These are phyloP conservation scores for Stylosanthes scabra DNA, from an alignment of 331 rosid species.

Conservation along the genomic window DNA sequence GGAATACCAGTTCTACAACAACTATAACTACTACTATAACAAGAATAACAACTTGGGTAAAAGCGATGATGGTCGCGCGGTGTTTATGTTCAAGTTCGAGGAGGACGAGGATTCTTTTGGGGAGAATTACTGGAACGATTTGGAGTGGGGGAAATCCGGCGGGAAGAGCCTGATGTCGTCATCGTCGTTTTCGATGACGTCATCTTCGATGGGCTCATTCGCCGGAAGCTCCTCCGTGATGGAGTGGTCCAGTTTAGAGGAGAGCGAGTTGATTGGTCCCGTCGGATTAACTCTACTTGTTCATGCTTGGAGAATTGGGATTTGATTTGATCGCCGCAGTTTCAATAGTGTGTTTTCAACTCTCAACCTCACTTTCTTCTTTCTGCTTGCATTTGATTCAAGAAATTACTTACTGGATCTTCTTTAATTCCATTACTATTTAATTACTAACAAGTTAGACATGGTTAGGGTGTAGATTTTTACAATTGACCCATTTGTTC, in stretches of 20 bases:
- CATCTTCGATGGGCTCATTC: conserved; percentile 70
- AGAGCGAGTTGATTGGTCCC: conserved; percentile 44
- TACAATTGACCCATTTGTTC: conserved; percentile 40
- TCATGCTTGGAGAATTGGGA: conserved; percentile 73
- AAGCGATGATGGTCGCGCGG: conserved; percentile 54
- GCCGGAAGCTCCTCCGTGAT: conserved; percentile 47
- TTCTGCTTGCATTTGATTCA: too few relatives aligned
- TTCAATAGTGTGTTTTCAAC: too few relatives aligned
- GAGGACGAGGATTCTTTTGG: conserved; percentile 43
- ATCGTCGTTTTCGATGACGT: conserved; percentile 69
- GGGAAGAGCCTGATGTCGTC: conserved; percentile 61
- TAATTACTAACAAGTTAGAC: conserved; percentile 4
- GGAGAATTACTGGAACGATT: conserved; percentile 22
- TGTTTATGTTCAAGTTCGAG: conserved; percentile 81
- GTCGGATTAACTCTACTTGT: conserved; percentile 52
- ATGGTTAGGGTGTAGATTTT: background rate
- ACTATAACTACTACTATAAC: background rate
- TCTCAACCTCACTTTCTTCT: too few relatives aligned
- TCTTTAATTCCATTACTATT: background rate
- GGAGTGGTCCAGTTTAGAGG: conserved; percentile 51
- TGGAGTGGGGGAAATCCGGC: conserved; percentile 61
- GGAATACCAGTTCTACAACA: conserved; percentile 38
- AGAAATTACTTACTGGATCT: background rate
- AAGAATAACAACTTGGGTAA: background rate
- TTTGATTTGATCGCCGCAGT: background rate